Evolutionary conservation across 345 rosid species (phyloP), one percentile per base, ranked within the genome.

Genomic region (Dipteronia dyeriana): DNA sequence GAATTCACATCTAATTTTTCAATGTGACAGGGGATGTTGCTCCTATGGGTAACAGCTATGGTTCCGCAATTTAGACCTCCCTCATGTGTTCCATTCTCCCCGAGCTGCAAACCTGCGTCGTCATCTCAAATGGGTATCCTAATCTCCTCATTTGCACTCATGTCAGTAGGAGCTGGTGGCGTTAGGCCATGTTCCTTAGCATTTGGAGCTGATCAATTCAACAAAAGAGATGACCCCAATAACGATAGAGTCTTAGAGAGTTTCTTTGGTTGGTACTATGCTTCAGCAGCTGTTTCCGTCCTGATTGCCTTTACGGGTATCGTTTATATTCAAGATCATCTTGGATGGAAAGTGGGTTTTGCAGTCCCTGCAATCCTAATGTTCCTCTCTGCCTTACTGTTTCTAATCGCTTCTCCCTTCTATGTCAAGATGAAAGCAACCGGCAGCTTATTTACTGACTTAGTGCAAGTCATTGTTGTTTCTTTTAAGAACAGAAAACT

Each of bases 141-240:
- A 72, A 65, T 82, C 68, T 76, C 82, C 25, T 84, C 89, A 4
- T 82, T 88, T 51, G 87, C 84, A 19, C 85, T 88, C 66, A 88
- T 91, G 23, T 82, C 97, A 26, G 81, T 84, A 7, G 97, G 97
- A 39, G 90, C 97, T 31, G 97, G 97, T 19, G 97, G 94, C 39
- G 79, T 92, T 68, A 87, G 92, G 79, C 94, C 97, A 1, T 90
- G 92, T 75, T 91, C 92, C 9, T 60, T 91, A 65, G 96, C 96
- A 51, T 91, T 90, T 82, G 94, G 94, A 54, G 96, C 94, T 60
- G 91, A 88, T 66, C 92, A 91, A 71, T 70, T 91, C 75, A 87
- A 84, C 80, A 85, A 84, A 75, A 84, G 76, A 71, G 86, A 79
- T 61, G 86, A 89, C 47, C 89, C 89, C 5, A 85, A 85, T 53